Base-by-base conservation (phyloP, 2,329 filamentous ascomycete species). In the Exophiala sp. region DNA sequence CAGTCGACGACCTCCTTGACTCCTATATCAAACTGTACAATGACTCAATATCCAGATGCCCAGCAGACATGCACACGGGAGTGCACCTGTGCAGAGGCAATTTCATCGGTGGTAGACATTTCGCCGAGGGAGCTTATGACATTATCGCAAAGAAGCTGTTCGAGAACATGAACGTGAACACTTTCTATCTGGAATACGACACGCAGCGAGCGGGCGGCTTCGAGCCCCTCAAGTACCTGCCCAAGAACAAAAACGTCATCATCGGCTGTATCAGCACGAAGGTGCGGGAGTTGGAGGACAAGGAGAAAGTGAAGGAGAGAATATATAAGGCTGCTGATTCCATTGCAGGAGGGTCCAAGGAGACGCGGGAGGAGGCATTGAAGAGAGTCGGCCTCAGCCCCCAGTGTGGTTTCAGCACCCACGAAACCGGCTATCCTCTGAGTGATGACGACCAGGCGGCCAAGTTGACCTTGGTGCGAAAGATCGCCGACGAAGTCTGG, bases 1-100 rank as follows among this genome's bases (percentile, higher is more conserved):
- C 81, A 0, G 79, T 85, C 2, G 84, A 87, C 41, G 81, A 84
- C 62, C 81, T 88, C 29, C 78, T 89, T 5, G 84, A 87, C 60
- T 78, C 82, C 5, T 89, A 89, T 69, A 86, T 89, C 65, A 72
- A 76, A 44, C 79, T 88, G 57, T 89, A 89, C 76, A 89, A 89
- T 68, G 82, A 85, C 66, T 82, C 77, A 60, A 76, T 87, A 65
- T 72, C 74, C 63, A 76, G 78, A 61, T 71, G 80, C 1, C 84
- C 85, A 0, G 65, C 73, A 1, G 85, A 89, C 64, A 81, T 89
- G 75, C 85, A 88, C 68, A 79, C 86, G 2, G 86, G 86, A 21
- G 83, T 89, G 18, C 86, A 89, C 65, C 75, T 89, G 43, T 89
- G 86, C 76, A 76, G 56, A 46, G 68, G 62, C n/a, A 85, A 85